Evolutionary conservation across 495 filamentous ascomycete species (phyloP).

Genomic region (Aspergillus incahuasiensis): DNA sequence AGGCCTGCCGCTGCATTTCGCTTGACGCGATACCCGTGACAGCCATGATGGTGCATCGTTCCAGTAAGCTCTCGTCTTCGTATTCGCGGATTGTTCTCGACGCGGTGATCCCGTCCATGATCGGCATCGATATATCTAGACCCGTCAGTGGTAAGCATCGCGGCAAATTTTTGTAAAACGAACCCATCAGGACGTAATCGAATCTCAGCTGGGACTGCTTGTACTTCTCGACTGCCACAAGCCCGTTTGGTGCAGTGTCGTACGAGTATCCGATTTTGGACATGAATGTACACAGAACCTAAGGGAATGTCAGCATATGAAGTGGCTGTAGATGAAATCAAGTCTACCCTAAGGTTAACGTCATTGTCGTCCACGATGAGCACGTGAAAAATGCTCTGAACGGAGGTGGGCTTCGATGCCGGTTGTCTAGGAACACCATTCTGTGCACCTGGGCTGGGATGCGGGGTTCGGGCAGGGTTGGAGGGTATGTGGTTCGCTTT

Average conservation of each 20-base stretch:
- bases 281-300: slow-evolving; percentile 50
- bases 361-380: slow-evolving; percentile 48
- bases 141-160: not conserved
- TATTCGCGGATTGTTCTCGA: slow-evolving; percentile 51
- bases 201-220: slow-evolving; percentile 28
- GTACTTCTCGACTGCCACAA: slow-evolving; percentile 53
- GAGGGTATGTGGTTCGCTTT: too few species aligned
- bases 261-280: slow-evolving; percentile 47
- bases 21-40: slow-evolving; percentile 45
- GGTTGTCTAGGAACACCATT: too few species aligned
- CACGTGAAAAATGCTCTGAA: slow-evolving; percentile 21
- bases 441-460: too few species aligned
- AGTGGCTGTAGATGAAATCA: not conserved
- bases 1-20: slow-evolving; percentile 37
- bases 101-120: slow-evolving; percentile 59
- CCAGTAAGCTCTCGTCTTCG: slow-evolving; percentile 30
- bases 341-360: slow-evolving; percentile 42
- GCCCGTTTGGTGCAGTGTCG: slow-evolving; percentile 53
- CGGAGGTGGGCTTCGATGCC: not conserved
- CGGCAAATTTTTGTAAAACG: not conserved
- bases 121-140: slow-evolving; percentile 59
- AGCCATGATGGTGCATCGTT: slow-evolving; percentile 39
- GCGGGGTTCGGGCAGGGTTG: slow-evolving; percentile 16
- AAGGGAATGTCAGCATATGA: not conserved
- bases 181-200: slow-evolving; percentile 57